A percentile compares a stretch with the other conserved stretches of the same genome.
Evolutionary conservation across 2,329 filamentous ascomycete genomes (phyloP).

Genomic region (Pseudogymnoascus sp.): DNA sequence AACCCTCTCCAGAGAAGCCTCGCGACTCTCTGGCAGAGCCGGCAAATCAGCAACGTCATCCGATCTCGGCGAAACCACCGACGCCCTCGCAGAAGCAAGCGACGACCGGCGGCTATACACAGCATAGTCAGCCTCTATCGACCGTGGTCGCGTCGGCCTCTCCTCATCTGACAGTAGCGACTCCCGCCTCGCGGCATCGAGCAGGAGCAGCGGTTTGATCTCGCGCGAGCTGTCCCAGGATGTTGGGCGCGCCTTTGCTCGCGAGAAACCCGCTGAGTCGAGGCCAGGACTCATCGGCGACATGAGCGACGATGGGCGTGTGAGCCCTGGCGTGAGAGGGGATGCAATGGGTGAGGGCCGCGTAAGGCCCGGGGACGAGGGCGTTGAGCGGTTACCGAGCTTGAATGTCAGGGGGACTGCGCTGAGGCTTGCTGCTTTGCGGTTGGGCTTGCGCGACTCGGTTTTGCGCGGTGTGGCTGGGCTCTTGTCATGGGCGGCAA

Average conservation of each 20-base stretch:
- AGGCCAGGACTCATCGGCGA: slow-evolving; percentile 8
- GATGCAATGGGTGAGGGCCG: slow-evolving; percentile 36
- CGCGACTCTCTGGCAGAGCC: slow-evolving; percentile 41
- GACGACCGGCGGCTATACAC: neutral
- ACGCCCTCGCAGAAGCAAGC: neutral
- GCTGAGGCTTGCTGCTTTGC: slow-evolving; percentile 39
- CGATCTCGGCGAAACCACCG: neutral
- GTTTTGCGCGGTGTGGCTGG: neutral
- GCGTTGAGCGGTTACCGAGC: slow-evolving; percentile 33
- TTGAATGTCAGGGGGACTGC: slow-evolving; percentile 50
- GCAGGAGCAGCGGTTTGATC: slow-evolving; percentile 57
- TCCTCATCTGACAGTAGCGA: slow-evolving; percentile 18
- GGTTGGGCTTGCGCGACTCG: neutral
- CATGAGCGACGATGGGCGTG: slow-evolving; percentile 30
- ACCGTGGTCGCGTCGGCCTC: slow-evolving; percentile 19
- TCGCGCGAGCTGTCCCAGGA: slow-evolving; percentile 61
- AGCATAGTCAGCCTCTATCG: neutral
- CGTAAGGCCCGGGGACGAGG: slow-evolving; percentile 36
- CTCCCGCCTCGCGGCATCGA: neutral
- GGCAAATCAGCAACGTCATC: slow-evolving; percentile 23
- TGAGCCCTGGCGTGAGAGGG: slow-evolving; percentile 26
- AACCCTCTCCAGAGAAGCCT: slow-evolving; percentile 25
- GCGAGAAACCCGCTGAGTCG: neutral
- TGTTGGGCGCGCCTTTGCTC: slow-evolving; percentile 37
- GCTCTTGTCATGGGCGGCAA: neutral